A percentile compares a stretch with the other conserved stretches of the same genome.
Evolutionary conservation across 164 flowering plant genomes (phyloP).

Genomic region (Hamamelis virginiana): DNA sequence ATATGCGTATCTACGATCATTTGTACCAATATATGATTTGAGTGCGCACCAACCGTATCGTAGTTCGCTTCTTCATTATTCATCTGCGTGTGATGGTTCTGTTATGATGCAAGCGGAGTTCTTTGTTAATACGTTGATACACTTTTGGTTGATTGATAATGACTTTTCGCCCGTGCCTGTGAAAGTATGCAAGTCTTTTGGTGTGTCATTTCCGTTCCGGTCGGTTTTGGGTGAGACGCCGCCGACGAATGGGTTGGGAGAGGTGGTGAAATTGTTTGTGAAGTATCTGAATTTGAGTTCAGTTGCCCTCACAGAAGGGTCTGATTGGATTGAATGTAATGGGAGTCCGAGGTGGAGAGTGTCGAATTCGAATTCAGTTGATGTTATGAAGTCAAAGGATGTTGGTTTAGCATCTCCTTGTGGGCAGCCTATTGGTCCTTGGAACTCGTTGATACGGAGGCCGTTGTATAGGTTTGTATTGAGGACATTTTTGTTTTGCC

Average conservation of each 20-base stretch:
- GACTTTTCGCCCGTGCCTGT: conserved; percentile 75
- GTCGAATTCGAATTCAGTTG: conserved; percentile 29
- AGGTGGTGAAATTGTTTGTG: conserved; percentile 61
- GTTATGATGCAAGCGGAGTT: conserved; percentile 52
- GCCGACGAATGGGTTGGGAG: conserved; percentile 71
- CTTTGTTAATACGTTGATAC: conserved; percentile 48
- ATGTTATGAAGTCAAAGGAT: conserved; percentile 34
- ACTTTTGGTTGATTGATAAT: conserved; percentile 83
- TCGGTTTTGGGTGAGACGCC: conserved; percentile 59
- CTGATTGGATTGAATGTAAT: conserved; percentile 29
- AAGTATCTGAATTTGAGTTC: conserved; percentile 60
- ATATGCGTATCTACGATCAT: conserved; percentile 62
- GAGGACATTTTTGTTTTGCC: conserved; percentile 77
- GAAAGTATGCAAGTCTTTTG: conserved; percentile 45
- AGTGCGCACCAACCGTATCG: conserved; percentile 56
- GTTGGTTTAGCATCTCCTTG: conserved; percentile 12
- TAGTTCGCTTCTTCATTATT: conserved; percentile 64
- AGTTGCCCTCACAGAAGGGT: conserved; percentile 16
- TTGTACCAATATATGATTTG: conserved; percentile 53
- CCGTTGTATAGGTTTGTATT: conserved; percentile 75
- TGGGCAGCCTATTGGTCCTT: conserved; percentile 34
- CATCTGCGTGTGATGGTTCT: conserved; percentile 43
- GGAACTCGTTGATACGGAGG: conserved; percentile 69
- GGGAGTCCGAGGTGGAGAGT: conserved; percentile 34
- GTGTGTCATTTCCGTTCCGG: conserved; percentile 44